A percentile compares a stretch with the other conserved stretches of the same genome.
phyloP scores from a whole-genome alignment of 2,329 filamentous ascomycete genomes.

The Penicillium sp. region DNA sequence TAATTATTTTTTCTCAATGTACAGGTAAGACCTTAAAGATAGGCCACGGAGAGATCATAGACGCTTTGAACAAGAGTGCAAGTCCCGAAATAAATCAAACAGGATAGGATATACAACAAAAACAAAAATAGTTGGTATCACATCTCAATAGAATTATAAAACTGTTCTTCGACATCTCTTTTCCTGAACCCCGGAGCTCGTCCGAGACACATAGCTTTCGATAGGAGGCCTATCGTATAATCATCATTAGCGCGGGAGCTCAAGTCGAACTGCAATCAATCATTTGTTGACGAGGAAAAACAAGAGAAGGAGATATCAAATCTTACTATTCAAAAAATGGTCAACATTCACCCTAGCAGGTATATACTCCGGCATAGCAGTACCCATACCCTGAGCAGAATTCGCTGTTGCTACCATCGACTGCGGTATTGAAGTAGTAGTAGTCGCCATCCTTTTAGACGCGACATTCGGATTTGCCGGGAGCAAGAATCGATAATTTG shows the following conservation, averaged over 20 bases:
- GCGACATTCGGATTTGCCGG: conserved; percentile 3
- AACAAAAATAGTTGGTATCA: background rate
- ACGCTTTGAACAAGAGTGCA: no score
- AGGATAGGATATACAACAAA: background rate
- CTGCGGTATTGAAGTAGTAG: background rate
- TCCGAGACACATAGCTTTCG: conserved; percentile 13
- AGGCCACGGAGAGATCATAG: no score
- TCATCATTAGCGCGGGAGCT: background rate
- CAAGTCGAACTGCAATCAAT: no score
- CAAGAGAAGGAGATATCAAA: background rate
- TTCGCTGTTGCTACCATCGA: background rate
- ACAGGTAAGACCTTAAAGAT: no score
- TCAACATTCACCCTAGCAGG: conserved; percentile 10
- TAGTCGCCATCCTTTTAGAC: background rate
- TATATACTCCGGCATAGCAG: conserved; percentile 1
- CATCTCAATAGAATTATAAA: conserved; percentile 11
- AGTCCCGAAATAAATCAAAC: no score
- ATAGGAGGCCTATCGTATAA: background rate
- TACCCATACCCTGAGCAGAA: background rate
- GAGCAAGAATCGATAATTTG: background rate
- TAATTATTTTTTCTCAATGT: no score
- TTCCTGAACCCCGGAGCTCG: conserved; percentile 5
- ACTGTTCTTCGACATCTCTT: conserved; percentile 8
- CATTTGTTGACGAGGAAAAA: background rate
- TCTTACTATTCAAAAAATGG: conserved; percentile 6